These are phyloP conservation scores for Prinsepia uniflora DNA, from an alignment of 306 rosid species.

Conservation along the genomic window DNA sequence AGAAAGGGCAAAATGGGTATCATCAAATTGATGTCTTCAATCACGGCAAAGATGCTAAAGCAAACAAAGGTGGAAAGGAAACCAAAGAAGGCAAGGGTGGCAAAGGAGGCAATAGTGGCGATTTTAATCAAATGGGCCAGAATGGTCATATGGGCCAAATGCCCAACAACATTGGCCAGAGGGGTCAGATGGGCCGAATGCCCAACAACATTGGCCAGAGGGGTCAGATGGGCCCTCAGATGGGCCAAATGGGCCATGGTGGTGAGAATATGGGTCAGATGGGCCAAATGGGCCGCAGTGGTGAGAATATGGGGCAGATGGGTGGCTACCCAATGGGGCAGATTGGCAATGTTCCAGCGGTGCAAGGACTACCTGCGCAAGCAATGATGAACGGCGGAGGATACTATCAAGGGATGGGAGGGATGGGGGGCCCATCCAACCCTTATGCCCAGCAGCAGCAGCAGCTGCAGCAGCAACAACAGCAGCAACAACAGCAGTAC, in stretches of 20 bases:
- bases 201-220: conserved; percentile 29
- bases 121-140: background rate
- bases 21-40: conserved; percentile 44
- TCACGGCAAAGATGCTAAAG: conserved; percentile 50
- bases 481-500: conserved; percentile 49
- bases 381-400: conserved; percentile 54
- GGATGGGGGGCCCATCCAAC: conserved; percentile 21
- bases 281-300: conserved; percentile 20
- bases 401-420: conserved; percentile 62
- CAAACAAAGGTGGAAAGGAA: conserved; percentile 10
- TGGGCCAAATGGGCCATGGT: conserved; percentile 28
- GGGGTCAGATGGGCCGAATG: conserved; percentile 13
- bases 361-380: conserved; percentile 72
- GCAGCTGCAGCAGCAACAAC: conserved; percentile 20
- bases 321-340: conserved; percentile 37
- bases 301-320: conserved; percentile 29
- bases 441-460: conserved; percentile 37
- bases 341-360: conserved; percentile 63
- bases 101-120: background rate
- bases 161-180: background rate
- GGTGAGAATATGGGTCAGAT: conserved; percentile 18
- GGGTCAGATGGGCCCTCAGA: conserved; percentile 28
- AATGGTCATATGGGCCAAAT: background rate
- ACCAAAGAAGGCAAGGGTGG: background rate
- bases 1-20: conserved; percentile 40